Conservation (phyloP, 176 grass and related monocot genomes). For the Oryza coarctata region DNA sequence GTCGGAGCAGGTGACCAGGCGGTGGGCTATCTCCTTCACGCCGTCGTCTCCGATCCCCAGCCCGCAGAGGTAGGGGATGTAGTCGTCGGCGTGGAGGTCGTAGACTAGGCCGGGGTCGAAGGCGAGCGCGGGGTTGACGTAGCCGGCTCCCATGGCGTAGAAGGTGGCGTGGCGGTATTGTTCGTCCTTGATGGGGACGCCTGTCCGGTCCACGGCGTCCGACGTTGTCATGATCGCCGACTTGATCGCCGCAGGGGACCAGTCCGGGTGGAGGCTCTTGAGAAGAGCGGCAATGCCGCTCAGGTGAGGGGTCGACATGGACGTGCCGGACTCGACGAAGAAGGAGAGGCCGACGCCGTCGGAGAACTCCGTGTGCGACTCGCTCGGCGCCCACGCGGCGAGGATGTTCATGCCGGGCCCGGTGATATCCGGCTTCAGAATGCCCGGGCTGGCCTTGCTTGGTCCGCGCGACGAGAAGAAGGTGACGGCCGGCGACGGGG, state of each 20-base stretch:
- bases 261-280: conserved; percentile 66
- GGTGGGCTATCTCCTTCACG: conserved; percentile 53
- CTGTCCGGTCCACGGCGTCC: conserved; percentile 48
- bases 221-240: conserved; percentile 95
- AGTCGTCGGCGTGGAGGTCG: conserved; percentile 58
- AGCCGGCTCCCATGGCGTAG: conserved; percentile 80
- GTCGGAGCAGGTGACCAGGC: conserved; percentile 38
- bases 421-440: conserved; percentile 85
- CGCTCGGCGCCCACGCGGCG: conserved; percentile 67
- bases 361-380: conserved; percentile 50
- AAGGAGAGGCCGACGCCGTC: conserved; percentile 47
- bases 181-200: conserved; percentile 70
- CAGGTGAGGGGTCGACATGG: conserved; percentile 85
- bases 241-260: conserved; percentile 79
- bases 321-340: conserved; percentile 78
- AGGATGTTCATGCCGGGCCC: conserved; percentile 90
- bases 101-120: conserved; percentile 75
- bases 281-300: conserved; percentile 73
- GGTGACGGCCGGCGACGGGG: conserved; percentile 52
- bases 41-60: conserved; percentile 56
- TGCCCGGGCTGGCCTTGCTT: conserved; percentile 51
- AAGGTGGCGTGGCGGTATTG: conserved; percentile 76
- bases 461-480: conserved; percentile 87
- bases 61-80: conserved; percentile 77
- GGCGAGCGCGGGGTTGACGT: conserved; percentile 72